Base-by-base conservation (phyloP, 306 rosid genomes). In the Lagenaria siceraria region DNA sequence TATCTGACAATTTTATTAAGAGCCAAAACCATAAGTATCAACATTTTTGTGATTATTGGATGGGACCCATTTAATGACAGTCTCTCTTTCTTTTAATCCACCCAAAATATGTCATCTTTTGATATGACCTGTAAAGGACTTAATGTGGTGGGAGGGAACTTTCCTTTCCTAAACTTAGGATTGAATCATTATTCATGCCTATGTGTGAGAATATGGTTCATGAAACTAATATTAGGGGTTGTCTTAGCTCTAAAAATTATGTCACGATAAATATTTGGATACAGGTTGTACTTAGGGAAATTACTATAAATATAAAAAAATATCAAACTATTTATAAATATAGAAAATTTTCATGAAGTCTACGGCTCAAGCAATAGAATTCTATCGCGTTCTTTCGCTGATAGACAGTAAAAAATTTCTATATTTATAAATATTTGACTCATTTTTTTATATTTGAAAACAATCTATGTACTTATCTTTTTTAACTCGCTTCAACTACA, bases 1-100 rank as follows among this genome's bases (percentile, higher is more conserved):
- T 43, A 73, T 62, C 62, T 73, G 48, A 27, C 62, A 27, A 73
- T 8, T 11, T 64, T 17, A 25, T 73, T 51, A 15, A 8, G 46
- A 15, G 60, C 77, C 77, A 72, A 22, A 68, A 68, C 74, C 52
- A 66, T 3, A 52, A 73, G 31, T 74, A 1, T 18, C 63, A 33
- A 74, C 35, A 1, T 59, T 75, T 58, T 24, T 40, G 7, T 75
- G 61, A 52, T 51, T 4, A 31, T 31, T 9, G 13, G 69, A 59
- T 58, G 43, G 70, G 79, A 59, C 79, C 79, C 79, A 76, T 76
- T 76, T 76, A 59, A 58, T 38, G n/a, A n/a, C n/a, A 75, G 52
- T 10, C 52, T 46, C 27, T 8, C 56, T 42, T 69, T 70, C 19
- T 13, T 70, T 24, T 22, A 58, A 43, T 70, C 75, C 75, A 69